Conservation (phyloP, 83 land plant genomes). For the Diphasiastrum complanatum region DNA sequence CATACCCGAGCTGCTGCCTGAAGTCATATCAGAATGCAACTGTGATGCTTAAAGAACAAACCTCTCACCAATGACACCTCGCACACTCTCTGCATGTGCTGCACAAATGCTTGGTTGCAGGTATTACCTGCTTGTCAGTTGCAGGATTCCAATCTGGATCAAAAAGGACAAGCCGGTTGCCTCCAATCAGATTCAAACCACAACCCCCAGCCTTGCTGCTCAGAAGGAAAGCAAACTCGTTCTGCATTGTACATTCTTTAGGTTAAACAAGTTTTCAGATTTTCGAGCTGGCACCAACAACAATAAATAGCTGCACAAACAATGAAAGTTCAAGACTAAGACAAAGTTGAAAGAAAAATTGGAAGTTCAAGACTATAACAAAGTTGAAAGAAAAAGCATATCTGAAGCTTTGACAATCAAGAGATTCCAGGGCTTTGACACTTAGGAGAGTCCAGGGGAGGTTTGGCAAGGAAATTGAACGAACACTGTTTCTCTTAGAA, state of each 20-base stretch:
- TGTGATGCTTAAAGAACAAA: background rate
- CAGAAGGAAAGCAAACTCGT: constrained; percentile 90
- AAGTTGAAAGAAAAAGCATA: too few relatives aligned
- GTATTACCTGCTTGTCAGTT: constrained; percentile 85
- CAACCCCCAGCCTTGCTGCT: constrained; percentile 99
- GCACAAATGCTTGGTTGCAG: background rate
- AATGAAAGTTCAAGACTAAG: too few relatives aligned
- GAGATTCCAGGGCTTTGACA: too few relatives aligned
- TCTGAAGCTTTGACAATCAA: too few relatives aligned
- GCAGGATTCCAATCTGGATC: constrained; percentile 99
- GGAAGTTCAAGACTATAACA: too few relatives aligned
- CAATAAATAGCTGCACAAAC: background rate
- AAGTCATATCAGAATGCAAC: background rate
- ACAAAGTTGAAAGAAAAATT: too few relatives aligned
- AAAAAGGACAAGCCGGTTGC: constrained; percentile 88
- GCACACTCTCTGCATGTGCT: background rate
- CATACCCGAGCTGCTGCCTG: constrained; percentile 99
- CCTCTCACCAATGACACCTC: background rate
- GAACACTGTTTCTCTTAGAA: too few relatives aligned
- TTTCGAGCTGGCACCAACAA: background rate
- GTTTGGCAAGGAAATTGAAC: too few relatives aligned
- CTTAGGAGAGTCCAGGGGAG: too few relatives aligned
- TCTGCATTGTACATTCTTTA: constrained; percentile 45
- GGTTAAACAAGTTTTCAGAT: too few relatives aligned
- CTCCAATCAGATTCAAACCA: constrained; percentile 96